These are phyloP conservation scores for Dendrocalamus sinicus DNA, from an alignment of 176 grass and related monocot genomes.

Conservation along the genomic window DNA sequence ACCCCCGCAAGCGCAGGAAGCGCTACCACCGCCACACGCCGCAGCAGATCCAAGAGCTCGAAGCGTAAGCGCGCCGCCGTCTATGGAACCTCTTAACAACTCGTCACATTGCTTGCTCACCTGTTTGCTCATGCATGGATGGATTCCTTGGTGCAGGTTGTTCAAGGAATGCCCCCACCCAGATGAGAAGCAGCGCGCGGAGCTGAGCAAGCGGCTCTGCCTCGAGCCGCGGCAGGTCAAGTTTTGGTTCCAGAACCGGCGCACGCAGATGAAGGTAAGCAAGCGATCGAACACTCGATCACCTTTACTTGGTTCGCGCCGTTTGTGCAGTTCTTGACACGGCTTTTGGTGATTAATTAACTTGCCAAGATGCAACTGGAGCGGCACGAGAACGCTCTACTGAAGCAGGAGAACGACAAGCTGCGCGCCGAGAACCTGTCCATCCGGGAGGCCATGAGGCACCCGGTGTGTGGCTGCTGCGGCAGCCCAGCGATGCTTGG, in stretches of 20 bases:
- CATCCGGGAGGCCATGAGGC: constrained; percentile 59
- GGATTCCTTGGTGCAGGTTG: constrained; percentile 44
- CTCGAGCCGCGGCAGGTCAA: constrained; percentile 81
- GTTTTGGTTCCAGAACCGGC: constrained; percentile 98
- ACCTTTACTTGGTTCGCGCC: not conserved
- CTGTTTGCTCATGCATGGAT: constrained; percentile 1
- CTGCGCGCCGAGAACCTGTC: constrained; percentile 77
- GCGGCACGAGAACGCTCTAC: constrained; percentile 67
- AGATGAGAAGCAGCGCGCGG: constrained; percentile 65
- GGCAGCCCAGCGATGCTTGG: constrained; percentile 51
- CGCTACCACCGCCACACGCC: constrained; percentile 81
- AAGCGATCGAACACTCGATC: not conserved
- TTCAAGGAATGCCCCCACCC: constrained; percentile 87
- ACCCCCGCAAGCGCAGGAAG: constrained; percentile 69
- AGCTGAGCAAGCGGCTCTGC: constrained; percentile 66
- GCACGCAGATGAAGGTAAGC: constrained; percentile 82
- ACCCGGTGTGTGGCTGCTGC: constrained; percentile 62
- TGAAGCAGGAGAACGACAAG: constrained; percentile 81
- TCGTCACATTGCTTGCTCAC: not conserved
- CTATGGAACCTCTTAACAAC: not conserved
- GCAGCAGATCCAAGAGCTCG: constrained; percentile 80
- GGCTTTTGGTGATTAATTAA: not conserved
- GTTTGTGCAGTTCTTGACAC: not conserved
- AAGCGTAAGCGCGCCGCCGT: constrained; percentile 56
- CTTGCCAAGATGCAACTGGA: constrained; percentile 63